Evolutionary conservation across 306 rosid genomes (phyloP).

Genomic region (Lagenaria siceraria): DNA sequence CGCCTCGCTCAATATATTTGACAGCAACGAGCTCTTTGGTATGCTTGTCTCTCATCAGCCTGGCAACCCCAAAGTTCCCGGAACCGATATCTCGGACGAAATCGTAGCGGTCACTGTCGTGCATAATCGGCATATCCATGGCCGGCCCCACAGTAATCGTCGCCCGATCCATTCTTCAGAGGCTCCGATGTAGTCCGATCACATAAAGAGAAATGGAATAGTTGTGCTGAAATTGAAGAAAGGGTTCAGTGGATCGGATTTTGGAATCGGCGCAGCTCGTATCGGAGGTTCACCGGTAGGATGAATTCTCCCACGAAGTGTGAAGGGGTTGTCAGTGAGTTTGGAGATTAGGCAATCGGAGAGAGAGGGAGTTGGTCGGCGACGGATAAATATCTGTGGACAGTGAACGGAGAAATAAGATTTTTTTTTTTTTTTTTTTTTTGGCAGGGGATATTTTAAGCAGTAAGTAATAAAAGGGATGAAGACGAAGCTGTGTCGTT

Average conservation of each 20-base stretch:
- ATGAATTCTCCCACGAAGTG: neutral
- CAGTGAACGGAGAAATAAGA: neutral
- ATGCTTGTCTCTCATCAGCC: slow-evolving; percentile 79
- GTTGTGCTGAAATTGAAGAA: neutral
- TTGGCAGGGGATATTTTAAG: slow-evolving; percentile 7
- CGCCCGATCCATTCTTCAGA: slow-evolving; percentile 53
- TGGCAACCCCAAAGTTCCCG: slow-evolving; percentile 82
- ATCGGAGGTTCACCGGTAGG: neutral
- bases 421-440: neutral
- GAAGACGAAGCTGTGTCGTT: slow-evolving; percentile 18
- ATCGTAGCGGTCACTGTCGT: slow-evolving; percentile 85
- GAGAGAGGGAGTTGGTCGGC: slow-evolving; percentile 12
- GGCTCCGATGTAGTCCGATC: slow-evolving; percentile 13
- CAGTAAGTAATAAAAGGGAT: neutral
- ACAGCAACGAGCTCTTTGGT: slow-evolving; percentile 85
- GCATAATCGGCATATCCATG: slow-evolving; percentile 83
- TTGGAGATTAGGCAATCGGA: neutral
- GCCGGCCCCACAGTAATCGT: slow-evolving; percentile 55
- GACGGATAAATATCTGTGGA: neutral
- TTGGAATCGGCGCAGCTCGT: neutral
- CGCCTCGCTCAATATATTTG: slow-evolving; percentile 84
- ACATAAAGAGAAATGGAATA: slow-evolving; percentile 15
- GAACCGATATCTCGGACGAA: slow-evolving; percentile 75
- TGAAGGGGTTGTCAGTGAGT: neutral
- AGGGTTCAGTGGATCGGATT: neutral